Evolutionary conservation across 805 yeast species (phyloP), one percentile per base, ranked within the genome.

Genomic region (Yamadazyma phyllophila): DNA sequence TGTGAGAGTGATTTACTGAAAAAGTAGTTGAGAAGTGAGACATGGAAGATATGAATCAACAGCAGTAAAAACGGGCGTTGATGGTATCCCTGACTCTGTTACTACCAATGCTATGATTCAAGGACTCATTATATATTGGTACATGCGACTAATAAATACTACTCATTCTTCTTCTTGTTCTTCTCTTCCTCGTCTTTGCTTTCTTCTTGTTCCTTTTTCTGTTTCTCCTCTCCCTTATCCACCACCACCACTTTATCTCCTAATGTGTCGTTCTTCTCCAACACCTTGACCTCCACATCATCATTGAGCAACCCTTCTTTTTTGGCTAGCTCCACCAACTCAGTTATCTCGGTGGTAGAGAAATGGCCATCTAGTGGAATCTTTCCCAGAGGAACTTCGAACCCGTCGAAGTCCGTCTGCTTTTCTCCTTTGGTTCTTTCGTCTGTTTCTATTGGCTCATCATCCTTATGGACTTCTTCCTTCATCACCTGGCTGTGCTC

Each of bases 301-400:
- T 54, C 51, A 6, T 57, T 51, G 31, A 69, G 39, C 1, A 65
- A 27, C 0, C 70, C 69, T 42, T 65, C 62, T 9, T 58, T 49
- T 36, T 69, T 58, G 24, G 72, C 67, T 8, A 65, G 11, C 5
- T 56, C 56, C 7, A 69, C 60, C 44, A 69, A 50, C 31, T 60
- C 61, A 36, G 59, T 51, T 15, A 69, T 47, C 45, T 69, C 74
- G 9, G 46, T 43, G 4, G 72, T 60, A 6, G 72, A 60, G 43
- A 69, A 69, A 44, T 69, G 69, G n/a, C 72, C 70, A 40, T 69
- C 74, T 24, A 69, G 38, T 0, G 74, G 74, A 15, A 69, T 60
- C 44, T 66, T 69, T 2, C 73, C 73, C 30, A 48, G 49, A 2
- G 74, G 74, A 8, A 69, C 54, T 44, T 53, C 63, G 43, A 67